Base-by-base conservation (phyloP, 169 alveolate genomes). In the Plasmodium vinckei region DNA sequence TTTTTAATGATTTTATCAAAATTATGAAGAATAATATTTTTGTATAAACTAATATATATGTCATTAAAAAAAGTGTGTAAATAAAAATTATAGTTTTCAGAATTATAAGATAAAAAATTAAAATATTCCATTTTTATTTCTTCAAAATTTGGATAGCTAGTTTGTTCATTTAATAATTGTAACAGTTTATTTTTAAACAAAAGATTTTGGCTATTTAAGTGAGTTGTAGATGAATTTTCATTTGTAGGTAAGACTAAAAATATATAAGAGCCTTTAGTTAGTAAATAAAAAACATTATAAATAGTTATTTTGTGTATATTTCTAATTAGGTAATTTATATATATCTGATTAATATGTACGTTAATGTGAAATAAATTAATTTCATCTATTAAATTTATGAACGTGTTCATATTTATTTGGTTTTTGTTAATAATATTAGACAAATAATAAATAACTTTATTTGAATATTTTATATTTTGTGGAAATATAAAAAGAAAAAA, bases 401-500 rank as follows among this genome's bases (percentile, higher is more conserved):
- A 77, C 10, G 63, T 46, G 5, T 44, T 47, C 13, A 77, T 54
- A 9, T 33, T 47, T 44, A 49, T n/a, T 2, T 56, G 27, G 1
- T 33, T 54, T 9, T 63, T 51, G 7, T 75, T 47, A 2, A 75
- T 47, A n/a, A 75, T 44, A 10, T 17, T 75, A 5, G 25, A 10
- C 44, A 75, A 27, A 39, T 75, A 75, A 44, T 46, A 57, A 12
- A 63, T 12, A 25, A 67, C 59, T 51, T 51, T 75, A 46, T 39
- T 21, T 0, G 77, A 51, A 17, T 75, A 64, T 64, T 75, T 75
- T 10, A 75, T 23, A 19, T 75, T 13, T 44, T 75, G 88, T 5
- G 88, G 88, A 15, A 75, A 75, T 7, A 75, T 51, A 44, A 63
- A 51, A 23, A 75, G 44, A 56, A 75, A 75, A 44, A 75, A 75